These are phyloP conservation scores for Bacidia rubella DNA, from an alignment of 495 filamentous ascomycete genomes.

Conservation along the genomic window DNA sequence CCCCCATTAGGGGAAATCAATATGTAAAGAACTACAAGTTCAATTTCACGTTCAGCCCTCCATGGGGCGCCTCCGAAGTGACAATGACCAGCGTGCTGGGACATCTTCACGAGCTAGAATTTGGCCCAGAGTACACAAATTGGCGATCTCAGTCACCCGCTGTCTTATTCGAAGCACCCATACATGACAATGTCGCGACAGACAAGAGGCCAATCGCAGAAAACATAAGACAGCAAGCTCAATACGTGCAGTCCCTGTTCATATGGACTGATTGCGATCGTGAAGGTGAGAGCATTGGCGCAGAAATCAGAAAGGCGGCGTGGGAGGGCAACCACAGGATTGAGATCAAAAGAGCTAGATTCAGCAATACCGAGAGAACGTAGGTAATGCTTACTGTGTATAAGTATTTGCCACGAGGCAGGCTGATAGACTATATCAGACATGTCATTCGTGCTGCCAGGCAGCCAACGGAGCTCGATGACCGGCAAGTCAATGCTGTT, in stretches of 20 bases:
- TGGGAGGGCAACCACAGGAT: slow-evolving; percentile 56
- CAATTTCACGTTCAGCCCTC: slow-evolving; percentile 65
- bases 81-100: slow-evolving; percentile 88
- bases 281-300: slow-evolving; percentile 91
- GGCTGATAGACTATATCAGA: slow-evolving; percentile 10
- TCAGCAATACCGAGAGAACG: slow-evolving; percentile 93
- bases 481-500: slow-evolving; percentile 77
- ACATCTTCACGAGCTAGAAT: slow-evolving; percentile 65
- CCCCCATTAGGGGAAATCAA: slow-evolving; percentile 44
- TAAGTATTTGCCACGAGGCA: no score
- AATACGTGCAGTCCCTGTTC: slow-evolving; percentile 54
- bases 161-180: slow-evolving; percentile 69
- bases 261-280: slow-evolving; percentile 99
- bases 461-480: slow-evolving; percentile 63
- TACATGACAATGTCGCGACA: slow-evolving; percentile 51
- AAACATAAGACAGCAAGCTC: slow-evolving; percentile 73
- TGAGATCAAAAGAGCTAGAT: slow-evolving; percentile 71
- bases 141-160: slow-evolving; percentile 74
- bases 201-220: slow-evolving; percentile 67
- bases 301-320: slow-evolving; percentile 80
- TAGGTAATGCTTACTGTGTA: slow-evolving; percentile 28
- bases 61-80: slow-evolving; percentile 72
- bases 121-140: slow-evolving; percentile 50
- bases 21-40: slow-evolving; percentile 95
- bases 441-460: slow-evolving; percentile 81